Base-by-base conservation (phyloP, 768 basidiomycete genomes). In the Tephrocybe rancida region DNA sequence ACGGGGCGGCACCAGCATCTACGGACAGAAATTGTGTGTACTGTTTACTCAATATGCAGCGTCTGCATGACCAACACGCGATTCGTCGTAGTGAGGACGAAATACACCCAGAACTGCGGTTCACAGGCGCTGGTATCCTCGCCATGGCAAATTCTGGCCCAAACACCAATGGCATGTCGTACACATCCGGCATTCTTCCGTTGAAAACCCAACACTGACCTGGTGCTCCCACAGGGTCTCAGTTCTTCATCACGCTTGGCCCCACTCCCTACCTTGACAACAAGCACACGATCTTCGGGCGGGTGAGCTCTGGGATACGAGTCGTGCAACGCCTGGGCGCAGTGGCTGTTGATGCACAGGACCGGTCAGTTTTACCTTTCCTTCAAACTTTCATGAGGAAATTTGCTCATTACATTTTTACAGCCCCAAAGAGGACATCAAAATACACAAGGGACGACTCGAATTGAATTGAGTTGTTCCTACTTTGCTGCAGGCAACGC, bases 121-220 rank as follows among this genome's bases (percentile, higher is more conserved):
- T 98, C 74, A 95, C 94, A 2, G 96, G 96, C 16, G 95, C 95
- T 38, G 96, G 96, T 19, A 95, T 98, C 53, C 84, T 98, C 22
- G 94, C 92, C 8, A 93, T 94, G 92, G 97, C 97, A 30, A 99
- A 99, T 72, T 92, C 95, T 41, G 95, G 95, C 10, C 90, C 90
- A n/a, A 92, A 93, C 67, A 89, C 88, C 22, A 94, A 93, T 63
- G 88, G 92, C 84, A 49, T 49, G 73, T 55, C 26, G 43, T 50
- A 83, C 86, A 11, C 73, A 70, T 86, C 61, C 80, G 81, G 1
- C 73, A 81, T 43, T 72, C 48, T 71, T 9, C 80, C 77, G 24
- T 78, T 73, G 19, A 6, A 7, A 80, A 41, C 34, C 34, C 22
- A 14, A 48, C 50, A 32, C 42, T 52, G 46, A 26, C 27, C 13